phyloP scores from a whole-genome alignment of 1,284 basidiomycete genomes.

The Sporisorium reilianum region DNA sequence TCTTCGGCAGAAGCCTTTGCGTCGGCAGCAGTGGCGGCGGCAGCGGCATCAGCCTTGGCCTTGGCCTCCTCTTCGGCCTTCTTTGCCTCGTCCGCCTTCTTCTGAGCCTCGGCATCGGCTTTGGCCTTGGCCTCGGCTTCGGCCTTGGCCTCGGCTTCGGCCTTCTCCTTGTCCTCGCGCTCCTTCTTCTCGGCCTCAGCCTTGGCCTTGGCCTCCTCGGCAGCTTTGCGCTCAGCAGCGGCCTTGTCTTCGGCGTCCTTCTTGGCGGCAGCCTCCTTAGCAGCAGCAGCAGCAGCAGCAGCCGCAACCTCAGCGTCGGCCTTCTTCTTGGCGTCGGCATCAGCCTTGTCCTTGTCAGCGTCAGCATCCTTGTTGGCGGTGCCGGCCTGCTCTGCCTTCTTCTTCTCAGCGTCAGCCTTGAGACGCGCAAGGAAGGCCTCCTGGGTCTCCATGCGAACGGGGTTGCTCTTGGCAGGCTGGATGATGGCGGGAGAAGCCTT shows the following conservation, averaged over 20 bases:
- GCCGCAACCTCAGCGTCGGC: constrained; percentile 42
- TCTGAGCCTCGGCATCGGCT: constrained; percentile 33
- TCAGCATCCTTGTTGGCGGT: constrained; percentile 45
- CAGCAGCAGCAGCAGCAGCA: constrained; percentile 51
- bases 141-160: constrained; percentile 42
- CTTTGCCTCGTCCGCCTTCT: constrained; percentile 43
- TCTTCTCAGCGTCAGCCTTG: constrained; percentile 56
- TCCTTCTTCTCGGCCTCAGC: constrained; percentile 47
- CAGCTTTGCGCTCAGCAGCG: constrained; percentile 44
- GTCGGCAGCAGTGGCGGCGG: constrained; percentile 31
- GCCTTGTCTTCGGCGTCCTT: constrained; percentile 47
- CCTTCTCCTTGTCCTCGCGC: constrained; percentile 44
- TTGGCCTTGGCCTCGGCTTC: constrained; percentile 20
- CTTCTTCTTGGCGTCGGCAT: constrained; percentile 49
- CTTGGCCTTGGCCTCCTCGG: constrained; percentile 38
- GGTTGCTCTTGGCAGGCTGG: constrained; percentile 52
- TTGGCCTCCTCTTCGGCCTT: constrained; percentile 48
- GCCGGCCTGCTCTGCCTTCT: constrained; percentile 53
- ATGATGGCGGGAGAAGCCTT: constrained; percentile 35
- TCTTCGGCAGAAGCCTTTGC: constrained; percentile 44
- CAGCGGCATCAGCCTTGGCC: constrained; percentile 36
- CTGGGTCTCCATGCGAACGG: constrained; percentile 60
- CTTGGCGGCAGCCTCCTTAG: constrained; percentile 38
- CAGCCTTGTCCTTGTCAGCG: constrained; percentile 35
- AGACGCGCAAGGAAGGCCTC: constrained; percentile 62